Evolutionary conservation across 2,329 filamentous ascomycete genomes (phyloP), one percentile per base, ranked within the genome.

Genomic region (Cytospora piceicola): DNA sequence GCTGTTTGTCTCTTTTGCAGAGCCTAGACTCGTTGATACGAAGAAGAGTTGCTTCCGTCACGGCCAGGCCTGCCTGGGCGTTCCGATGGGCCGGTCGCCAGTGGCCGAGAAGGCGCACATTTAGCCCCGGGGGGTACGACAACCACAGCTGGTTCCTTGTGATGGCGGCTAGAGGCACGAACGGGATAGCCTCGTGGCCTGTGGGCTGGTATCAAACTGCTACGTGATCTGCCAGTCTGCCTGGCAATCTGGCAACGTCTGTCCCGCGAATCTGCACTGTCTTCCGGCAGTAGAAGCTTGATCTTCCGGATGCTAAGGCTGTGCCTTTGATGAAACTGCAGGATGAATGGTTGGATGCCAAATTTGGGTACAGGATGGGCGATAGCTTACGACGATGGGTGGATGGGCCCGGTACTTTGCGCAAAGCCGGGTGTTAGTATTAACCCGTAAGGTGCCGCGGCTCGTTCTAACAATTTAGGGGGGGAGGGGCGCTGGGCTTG

Each of bases 241-340:
- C 36, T 54, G 49, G 29, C 15, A 22, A n/a, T 14, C 34, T 42
- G 49, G 39, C 9, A 29, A 4, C 15, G 17, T 54, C 27, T 17
- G 11, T 9, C 3, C 17, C 36, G 27, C 20, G 51, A 27, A 46
- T 2, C 27, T 24, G 53, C 34, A 55, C 36, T 24, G 36, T 34
- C 14, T 20, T 46, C 51, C 34, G 51, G 42, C 17, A 46, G 20
- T 24, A 24, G 14, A 49, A 4, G 2, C 34, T 34, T 42, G 42
- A 30, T 46, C 22, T 7, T 30, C 7, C 24, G 17, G 24, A 42
- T 34, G 60, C 39, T 34, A 63, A 57, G 53, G 60, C 60, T 63
- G 53, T 57, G 53, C n/a, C 52, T 63, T 6, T 63, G 59, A 58
- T 65, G 61, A 61, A 61, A 67, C 57, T 22, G 32, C 53, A 61